These are phyloP conservation scores for Flueggea neowawraea DNA, from an alignment of 441 rosid genomes.

Conservation along the genomic window DNA sequence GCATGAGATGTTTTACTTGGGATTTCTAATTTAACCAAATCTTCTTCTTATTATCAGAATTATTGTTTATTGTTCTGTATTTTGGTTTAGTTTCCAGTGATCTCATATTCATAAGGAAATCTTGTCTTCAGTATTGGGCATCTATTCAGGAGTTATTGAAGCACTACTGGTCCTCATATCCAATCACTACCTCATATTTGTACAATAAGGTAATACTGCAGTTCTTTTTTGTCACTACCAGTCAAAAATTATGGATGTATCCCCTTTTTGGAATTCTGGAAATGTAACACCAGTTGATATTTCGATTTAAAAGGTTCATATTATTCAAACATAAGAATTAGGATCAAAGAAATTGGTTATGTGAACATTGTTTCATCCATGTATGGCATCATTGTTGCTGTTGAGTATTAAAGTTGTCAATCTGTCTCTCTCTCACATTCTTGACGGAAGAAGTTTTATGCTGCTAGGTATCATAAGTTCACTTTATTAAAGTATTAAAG, in stretches of 20 bases:
- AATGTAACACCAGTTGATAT: too few species aligned
- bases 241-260: neutral
- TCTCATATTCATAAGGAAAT: conserved; percentile 17
- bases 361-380: too few species aligned
- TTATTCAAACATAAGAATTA: too few species aligned
- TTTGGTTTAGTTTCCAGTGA: conserved; percentile 12
- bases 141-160: conserved; percentile 74
- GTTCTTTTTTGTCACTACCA: neutral
- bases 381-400: too few species aligned
- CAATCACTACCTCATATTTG: conserved; percentile 70
- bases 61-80: conserved; percentile 10
- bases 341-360: too few species aligned
- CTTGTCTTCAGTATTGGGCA: conserved; percentile 63
- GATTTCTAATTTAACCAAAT: conserved; percentile 4
- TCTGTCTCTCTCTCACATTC: too few species aligned
- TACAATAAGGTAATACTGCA: conserved; percentile 54
- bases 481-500: too few species aligned
- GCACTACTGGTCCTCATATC: conserved; percentile 99
- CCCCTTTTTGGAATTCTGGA: too few species aligned
- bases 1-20: conserved; percentile 5
- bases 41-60: conserved; percentile 4
- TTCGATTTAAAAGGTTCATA: too few species aligned
- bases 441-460: too few species aligned
- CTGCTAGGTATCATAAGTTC: too few species aligned
- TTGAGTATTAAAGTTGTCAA: too few species aligned